These are phyloP conservation scores for Mucor racemosus DNA, from an alignment of 371 early-diverging fungal species.

Conservation along the genomic window DNA sequence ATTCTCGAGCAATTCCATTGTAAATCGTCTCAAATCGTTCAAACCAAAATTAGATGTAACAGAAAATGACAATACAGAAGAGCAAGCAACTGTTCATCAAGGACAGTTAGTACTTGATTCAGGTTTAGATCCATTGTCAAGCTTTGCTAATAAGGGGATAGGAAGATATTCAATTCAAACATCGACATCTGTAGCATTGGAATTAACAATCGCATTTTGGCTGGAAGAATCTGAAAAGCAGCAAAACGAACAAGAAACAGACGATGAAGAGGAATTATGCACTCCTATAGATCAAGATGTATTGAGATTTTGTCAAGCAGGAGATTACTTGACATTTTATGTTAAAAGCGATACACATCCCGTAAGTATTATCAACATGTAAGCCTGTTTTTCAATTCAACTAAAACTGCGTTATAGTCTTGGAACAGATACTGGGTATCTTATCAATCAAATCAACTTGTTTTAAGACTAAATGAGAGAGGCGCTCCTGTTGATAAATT, in stretches of 20 bases:
- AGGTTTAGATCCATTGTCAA: slow-evolving; percentile 15
- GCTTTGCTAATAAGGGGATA: slow-evolving; percentile 31
- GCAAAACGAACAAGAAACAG: not conserved
- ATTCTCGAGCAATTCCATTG: not conserved
- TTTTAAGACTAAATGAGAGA: slow-evolving; percentile 23
- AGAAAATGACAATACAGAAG: not conserved
- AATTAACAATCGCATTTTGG: slow-evolving; percentile 23
- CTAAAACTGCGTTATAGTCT: slow-evolving; percentile 2
- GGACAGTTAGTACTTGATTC: slow-evolving; percentile 21
- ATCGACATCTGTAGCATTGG: slow-evolving; percentile 12
- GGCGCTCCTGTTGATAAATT: slow-evolving; percentile 20
- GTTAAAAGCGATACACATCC: slow-evolving; percentile 33
- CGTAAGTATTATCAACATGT: slow-evolving; percentile 22
- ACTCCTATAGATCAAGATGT: slow-evolving; percentile 23
- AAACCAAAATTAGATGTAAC: not conserved
- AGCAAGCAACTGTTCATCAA: not conserved
- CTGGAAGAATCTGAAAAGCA: slow-evolving; percentile 11
- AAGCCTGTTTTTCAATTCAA: not conserved
- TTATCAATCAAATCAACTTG: slow-evolving; percentile 13
- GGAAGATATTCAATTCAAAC: slow-evolving; percentile 21
- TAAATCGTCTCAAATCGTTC: slow-evolving; percentile 7
- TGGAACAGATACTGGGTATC: slow-evolving; percentile 28
- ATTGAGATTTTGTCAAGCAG: slow-evolving; percentile 22
- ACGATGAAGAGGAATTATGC: not conserved
- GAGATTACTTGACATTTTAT: slow-evolving; percentile 44